Base-by-base conservation (phyloP, 192 early-diverging fungal species). In the Piromyces finnis region DNA sequence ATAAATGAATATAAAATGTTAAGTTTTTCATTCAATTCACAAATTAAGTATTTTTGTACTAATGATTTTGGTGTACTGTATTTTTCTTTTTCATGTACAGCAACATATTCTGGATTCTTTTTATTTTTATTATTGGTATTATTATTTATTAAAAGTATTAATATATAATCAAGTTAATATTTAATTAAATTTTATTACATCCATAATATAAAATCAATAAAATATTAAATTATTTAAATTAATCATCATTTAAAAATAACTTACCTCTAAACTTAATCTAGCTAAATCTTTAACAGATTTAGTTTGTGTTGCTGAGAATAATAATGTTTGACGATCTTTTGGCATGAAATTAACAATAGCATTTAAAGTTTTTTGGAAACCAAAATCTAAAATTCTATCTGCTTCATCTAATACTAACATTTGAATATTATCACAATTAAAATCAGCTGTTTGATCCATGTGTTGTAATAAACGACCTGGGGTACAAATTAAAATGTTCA, bases 271-370 rank as follows among this genome's bases (percentile, higher is more conserved):
- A 83, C 93, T 94, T 29, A 99, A 87, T 22, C 97, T 86, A 12
- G 96, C 96, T 79, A 99, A 83, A 85, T 99, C 97, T 83, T 92
- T 93, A 35, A 99, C 95, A 30, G 94, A 94, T 78, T 96, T 96
- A 18, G 97, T 98, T 88, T 98, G 96, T 15, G 97, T 99, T 11
- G 97, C 97, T 41, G 96, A 97, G 80, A 99, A 99, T 77, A 99
- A 85, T 81, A 98, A 87, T 4, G 97, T 99, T 82, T 97, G 96
- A 30, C 97, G 87, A 30, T 93, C 85, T 30, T 83, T 88, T 22
- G 96, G 96, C 84, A 99, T 83, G 80, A 94, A 94, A 78, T 88
- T 92, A 17, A 95, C 86, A 79, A 95, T 93, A 27, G 94, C 94
- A 81, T 95, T 95, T 79, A 95, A 83, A 1, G 90, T 90, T 77